Percentiles rank a stretch among this genome's conserved stretches.
phyloP scores from a whole-genome alignment of 2,329 filamentous ascomycete species.

The Aspergillus oerlinghausenensis region DNA sequence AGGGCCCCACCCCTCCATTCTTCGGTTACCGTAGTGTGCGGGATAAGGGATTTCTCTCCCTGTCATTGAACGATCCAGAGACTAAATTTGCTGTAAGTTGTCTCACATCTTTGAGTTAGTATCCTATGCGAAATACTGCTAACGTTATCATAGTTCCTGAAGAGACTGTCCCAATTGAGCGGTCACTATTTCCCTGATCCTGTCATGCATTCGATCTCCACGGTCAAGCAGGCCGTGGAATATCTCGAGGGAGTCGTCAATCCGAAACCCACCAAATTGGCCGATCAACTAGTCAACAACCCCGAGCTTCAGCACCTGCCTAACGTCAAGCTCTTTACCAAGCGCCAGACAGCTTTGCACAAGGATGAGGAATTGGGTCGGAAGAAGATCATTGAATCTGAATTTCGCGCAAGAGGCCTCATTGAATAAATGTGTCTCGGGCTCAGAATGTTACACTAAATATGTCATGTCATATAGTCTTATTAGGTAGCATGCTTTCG shows the following conservation, averaged over 20 bases:
- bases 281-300: slow-evolving; percentile 50
- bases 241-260: slow-evolving; percentile 39
- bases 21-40: slow-evolving; percentile 21
- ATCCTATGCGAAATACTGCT: slow-evolving; percentile 58
- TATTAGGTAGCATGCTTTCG: slow-evolving; percentile 17
- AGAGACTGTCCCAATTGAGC: slow-evolving; percentile 77
- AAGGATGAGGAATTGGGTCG: slow-evolving; percentile 67
- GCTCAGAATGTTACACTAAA: not conserved
- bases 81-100: slow-evolving; percentile 70
- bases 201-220: slow-evolving; percentile 54
- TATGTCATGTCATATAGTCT: slow-evolving; percentile 12
- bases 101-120: slow-evolving; percentile 32
- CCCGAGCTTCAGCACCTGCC: slow-evolving; percentile 50
- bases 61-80: slow-evolving; percentile 53
- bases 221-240: slow-evolving; percentile 52
- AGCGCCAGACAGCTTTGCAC: slow-evolving; percentile 65
- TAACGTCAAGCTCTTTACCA: slow-evolving; percentile 66
- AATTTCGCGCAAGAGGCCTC: slow-evolving; percentile 60
- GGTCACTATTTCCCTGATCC: slow-evolving; percentile 70
- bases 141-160: slow-evolving; percentile 60
- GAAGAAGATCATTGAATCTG: slow-evolving; percentile 74
- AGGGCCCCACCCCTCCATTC: slow-evolving; percentile 13
- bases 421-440: slow-evolving; percentile 40
- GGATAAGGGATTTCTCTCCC: slow-evolving; percentile 54
- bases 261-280: slow-evolving; percentile 53